Base-by-base conservation (phyloP, 169 alveolate species). In the Plasmodium berghei region DNA sequence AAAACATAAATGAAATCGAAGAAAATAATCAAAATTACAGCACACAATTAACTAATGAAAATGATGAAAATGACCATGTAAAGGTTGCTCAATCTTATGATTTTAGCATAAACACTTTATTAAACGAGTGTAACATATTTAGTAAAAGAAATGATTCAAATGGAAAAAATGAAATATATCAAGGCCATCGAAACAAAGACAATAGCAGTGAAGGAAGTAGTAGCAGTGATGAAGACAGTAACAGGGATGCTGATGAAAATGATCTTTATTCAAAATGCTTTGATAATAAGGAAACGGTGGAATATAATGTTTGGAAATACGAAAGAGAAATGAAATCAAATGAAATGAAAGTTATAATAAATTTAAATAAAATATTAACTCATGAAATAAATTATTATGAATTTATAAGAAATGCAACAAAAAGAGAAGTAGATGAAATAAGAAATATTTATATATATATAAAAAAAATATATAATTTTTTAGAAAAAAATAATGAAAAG, bases 331-430 rank as follows among this genome's bases (percentile, higher is more conserved):
- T 45, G 24, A 67, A 69, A 22, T 34, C 18, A 40, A 80, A 80
- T 18, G 70, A 80, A 2, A 49, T 80, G 71, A 64, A 58, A 42
- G 34, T 80, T 22, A 80, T 80, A 22, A 22, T 46, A 16, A 52
- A 55, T 66, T 59, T 80, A 28, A 80, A 55, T 18, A 66, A 16
- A 28, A 64, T 80, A 5, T 46, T 80, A 80, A 66, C 80, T 18
- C 52, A 61, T 9, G 90, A 80, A 80, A 55, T 80, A 28, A 64
- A 49, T 6, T 22, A 46, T 26, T 52, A 62, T 28, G 83, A 80
- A 34, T 10, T 24, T 49, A n/a, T 80, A 9, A 56, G 63, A 16
- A 46, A 18, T 14, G 42, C 14, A 52, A 45, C 52, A 6, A 66
- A 66, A 34, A 48, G 12, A 20, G 26, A 66, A 24, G 59, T 16